Conservation (phyloP, 208 protist genomes). For the Acanthamoeba culbertsoni region DNA sequence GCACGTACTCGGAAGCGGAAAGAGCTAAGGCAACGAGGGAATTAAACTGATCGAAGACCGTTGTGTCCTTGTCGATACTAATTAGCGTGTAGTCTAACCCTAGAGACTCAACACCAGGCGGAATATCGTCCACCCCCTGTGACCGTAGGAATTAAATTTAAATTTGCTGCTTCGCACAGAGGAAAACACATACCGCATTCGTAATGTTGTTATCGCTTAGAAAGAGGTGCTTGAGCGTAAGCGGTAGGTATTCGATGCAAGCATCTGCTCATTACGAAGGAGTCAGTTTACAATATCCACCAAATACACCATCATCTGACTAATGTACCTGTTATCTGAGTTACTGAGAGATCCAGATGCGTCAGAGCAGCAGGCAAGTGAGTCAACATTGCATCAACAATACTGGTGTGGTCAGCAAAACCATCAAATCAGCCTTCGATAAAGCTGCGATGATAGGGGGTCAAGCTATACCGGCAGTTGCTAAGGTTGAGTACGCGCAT, state of each 20-base stretch:
- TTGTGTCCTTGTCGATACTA: not conserved
- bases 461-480: not conserved
- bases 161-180: not conserved
- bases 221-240: not conserved
- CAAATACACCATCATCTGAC: no score
- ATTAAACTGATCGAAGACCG: not conserved
- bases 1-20: conserved; percentile 16
- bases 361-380: not conserved
- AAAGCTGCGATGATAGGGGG: not conserved
- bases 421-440: not conserved
- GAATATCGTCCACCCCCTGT: not conserved
- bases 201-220: conserved; percentile 12
- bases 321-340: not conserved
- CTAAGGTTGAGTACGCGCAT: not conserved
- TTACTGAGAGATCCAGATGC: not conserved
- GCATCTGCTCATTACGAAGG: not conserved
- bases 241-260: not conserved
- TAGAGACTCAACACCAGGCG: not conserved
- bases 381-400: not conserved
- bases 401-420: not conserved
- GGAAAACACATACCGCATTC: not conserved
- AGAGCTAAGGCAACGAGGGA: not conserved
- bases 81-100: not conserved
- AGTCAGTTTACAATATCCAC: no score
- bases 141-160: no score